A percentile compares a stretch with the other conserved stretches of the same genome.
phyloP scores from a whole-genome alignment of 345 rosid species.

The Capsella bursapastoris region DNA sequence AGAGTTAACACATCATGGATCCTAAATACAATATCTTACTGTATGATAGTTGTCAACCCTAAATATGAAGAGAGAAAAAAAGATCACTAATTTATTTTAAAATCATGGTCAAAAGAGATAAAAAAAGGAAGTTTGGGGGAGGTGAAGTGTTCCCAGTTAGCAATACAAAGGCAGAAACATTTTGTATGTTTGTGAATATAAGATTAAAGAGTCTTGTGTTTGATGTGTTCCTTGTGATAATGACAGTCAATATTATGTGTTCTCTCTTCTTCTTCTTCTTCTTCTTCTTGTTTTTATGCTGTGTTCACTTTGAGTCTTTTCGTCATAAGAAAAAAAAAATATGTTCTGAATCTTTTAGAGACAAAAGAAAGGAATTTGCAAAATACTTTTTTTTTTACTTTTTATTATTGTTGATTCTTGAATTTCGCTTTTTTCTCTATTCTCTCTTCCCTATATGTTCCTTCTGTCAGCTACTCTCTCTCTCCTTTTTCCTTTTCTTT shows the following conservation, averaged over 20 bases:
- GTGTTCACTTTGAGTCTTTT: conserved; percentile 19
- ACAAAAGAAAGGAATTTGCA: conserved; percentile 24
- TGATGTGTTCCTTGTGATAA: conserved; percentile 43
- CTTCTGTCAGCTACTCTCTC: conserved; percentile 43
- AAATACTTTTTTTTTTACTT: not conserved
- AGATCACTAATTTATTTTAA: not conserved
- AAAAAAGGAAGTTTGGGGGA: conserved; percentile 17
- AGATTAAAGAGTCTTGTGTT: conserved; percentile 37
- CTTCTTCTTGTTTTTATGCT: conserved; percentile 34
- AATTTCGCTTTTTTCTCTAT: conserved; percentile 28
- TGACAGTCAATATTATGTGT: conserved; percentile 44
- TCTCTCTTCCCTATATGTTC: conserved; percentile 45
- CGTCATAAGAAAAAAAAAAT: not conserved
- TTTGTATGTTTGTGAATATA: conserved; percentile 31
- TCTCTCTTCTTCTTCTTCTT: conserved; percentile 24
- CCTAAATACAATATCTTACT: too few species aligned
- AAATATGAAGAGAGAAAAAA: too few species aligned
- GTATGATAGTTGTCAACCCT: too few species aligned
- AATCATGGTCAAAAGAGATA: conserved; percentile 38
- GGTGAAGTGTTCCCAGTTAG: conserved; percentile 42
- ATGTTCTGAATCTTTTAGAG: conserved; percentile 17
- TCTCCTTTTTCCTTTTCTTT: conserved; percentile 5
- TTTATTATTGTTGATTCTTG: conserved; percentile 21
- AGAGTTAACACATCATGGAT: too few species aligned
- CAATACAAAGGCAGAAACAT: conserved; percentile 43